A percentile compares a stretch with the other conserved stretches of the same genome.
Conservation (phyloP, 2,329 filamentous ascomycete genomes). For the Diatrype stigma region DNA sequence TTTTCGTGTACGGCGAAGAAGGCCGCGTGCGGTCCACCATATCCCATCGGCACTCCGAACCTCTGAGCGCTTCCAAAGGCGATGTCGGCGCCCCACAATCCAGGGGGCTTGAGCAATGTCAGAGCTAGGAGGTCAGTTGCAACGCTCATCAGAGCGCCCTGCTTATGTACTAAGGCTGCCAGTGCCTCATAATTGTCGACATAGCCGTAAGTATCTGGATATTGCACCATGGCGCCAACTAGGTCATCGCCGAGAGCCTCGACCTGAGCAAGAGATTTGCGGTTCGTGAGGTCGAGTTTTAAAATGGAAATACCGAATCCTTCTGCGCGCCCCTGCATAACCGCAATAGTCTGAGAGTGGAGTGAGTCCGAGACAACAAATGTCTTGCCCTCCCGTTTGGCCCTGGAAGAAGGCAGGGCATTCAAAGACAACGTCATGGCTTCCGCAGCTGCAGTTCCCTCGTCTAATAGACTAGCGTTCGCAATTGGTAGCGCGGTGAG, state of each 20-base stretch:
- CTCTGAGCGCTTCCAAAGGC: conserved; percentile 91
- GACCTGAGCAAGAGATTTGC: conserved; percentile 58
- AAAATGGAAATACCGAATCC: conserved; percentile 86
- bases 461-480: conserved; percentile 87
- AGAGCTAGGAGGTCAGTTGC: conserved; percentile 86
- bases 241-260: conserved; percentile 75
- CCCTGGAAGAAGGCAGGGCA: conserved; percentile 63
- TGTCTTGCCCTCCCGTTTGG: conserved; percentile 71
- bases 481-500: conserved; percentile 82
- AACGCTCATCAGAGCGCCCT: conserved; percentile 76
- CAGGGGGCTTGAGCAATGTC: conserved; percentile 82
- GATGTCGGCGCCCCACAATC: conserved; percentile 92
- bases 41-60: conserved; percentile 87
- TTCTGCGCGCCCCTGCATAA: conserved; percentile 78
- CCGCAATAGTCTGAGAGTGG: conserved; percentile 81
- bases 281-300: conserved; percentile 64
- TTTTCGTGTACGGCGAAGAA: conserved; percentile 92
- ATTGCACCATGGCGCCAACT: conserved; percentile 89
- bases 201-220: conserved; percentile 83
- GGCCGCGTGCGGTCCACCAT: conserved; percentile 90
- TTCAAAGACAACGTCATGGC: conserved; percentile 93
- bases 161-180: conserved; percentile 71
- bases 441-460: conserved; percentile 88
- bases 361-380: conserved; percentile 80
- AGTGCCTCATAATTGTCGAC: conserved; percentile 71